phyloP scores from a whole-genome alignment of 768 basidiomycete genomes.

The Collybia mongolica region DNA sequence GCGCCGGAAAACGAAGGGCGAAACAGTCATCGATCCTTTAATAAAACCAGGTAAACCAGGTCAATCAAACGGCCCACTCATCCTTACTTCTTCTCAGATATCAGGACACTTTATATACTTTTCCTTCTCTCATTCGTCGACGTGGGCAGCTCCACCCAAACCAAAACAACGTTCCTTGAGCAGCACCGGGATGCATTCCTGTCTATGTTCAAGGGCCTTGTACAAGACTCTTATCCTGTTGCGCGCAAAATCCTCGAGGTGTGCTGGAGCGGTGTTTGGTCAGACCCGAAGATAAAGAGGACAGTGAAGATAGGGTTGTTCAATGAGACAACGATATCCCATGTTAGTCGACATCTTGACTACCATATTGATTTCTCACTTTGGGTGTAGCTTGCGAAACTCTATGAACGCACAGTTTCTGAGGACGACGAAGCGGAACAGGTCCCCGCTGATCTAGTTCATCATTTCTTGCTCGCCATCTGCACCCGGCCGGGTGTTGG shows the following conservation, averaged over 20 bases:
- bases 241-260: conserved; percentile 66
- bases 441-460: conserved; percentile 74
- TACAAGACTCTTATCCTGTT: conserved; percentile 63
- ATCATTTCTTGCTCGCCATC: conserved; percentile 85
- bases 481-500: conserved; percentile 81
- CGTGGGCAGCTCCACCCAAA: conserved; percentile 37
- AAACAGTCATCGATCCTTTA: conserved; percentile 37
- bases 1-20: conserved; percentile 58
- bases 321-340: conserved; percentile 59
- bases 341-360: conserved; percentile 40
- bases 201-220: conserved; percentile 72
- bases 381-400: conserved; percentile 56
- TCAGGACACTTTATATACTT: conserved; percentile 71
- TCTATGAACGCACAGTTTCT: conserved; percentile 62
- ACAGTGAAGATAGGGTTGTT: conserved; percentile 73
- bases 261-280: conserved; percentile 78
- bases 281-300: conserved; percentile 67
- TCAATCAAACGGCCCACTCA: conserved; percentile 6
- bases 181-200: conserved; percentile 65
- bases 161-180: conserved; percentile 69
- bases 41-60: conserved; percentile 52
- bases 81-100: conserved; percentile 47
- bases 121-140: conserved; percentile 76
- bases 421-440: conserved; percentile 51
- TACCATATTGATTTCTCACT: not conserved